phyloP scores from a whole-genome alignment of 169 alveolate species.

The Perkinsus chesapeaki region DNA sequence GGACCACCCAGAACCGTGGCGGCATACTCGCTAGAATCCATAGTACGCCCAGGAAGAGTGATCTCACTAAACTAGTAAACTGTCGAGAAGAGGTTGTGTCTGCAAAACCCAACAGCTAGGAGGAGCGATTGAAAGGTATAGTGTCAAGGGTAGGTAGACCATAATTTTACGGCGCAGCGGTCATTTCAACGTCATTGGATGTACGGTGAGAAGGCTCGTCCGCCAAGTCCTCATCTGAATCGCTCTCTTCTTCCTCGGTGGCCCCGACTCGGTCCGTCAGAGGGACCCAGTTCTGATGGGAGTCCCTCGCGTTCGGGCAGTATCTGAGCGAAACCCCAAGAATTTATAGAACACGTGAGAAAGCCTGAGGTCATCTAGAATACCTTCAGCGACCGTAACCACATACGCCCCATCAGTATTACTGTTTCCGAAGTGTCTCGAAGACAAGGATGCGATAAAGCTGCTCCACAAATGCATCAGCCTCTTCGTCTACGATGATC shows the following conservation, averaged over 20 bases:
- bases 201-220: neutral
- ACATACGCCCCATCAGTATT: neutral
- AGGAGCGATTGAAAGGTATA: neutral
- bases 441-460: neutral
- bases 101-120: neutral
- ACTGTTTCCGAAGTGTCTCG: neutral
- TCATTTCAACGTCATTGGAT: neutral
- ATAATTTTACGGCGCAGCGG: neutral
- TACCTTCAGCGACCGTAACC: too few species aligned
- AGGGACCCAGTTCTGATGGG: neutral
- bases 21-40: too few species aligned
- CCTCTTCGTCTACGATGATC: neutral
- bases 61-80: too few species aligned
- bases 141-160: neutral
- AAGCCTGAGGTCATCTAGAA: too few species aligned
- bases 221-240: neutral
- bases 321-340: neutral
- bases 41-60: too few species aligned
- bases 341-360: neutral
- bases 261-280: neutral
- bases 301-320: neutral
- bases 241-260: neutral
- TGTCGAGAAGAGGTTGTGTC: neutral
- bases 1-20: too few species aligned
- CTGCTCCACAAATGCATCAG: neutral